Evolutionary conservation across 306 rosid species (phyloP).

Genomic region (Rosa rugosa): DNA sequence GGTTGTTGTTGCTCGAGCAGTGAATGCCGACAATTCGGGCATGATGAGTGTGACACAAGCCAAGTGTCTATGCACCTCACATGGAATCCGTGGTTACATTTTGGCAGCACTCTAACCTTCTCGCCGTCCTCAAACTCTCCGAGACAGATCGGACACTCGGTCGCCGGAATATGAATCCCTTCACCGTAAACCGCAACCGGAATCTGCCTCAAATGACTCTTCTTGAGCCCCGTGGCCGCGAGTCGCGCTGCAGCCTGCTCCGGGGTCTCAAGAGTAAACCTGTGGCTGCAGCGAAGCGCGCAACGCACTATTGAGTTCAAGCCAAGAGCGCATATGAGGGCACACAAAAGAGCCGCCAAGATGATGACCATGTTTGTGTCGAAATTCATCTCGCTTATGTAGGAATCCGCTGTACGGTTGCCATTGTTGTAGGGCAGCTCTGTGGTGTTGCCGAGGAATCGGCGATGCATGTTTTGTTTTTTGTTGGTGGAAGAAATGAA

Average conservation of each 20-base stretch:
- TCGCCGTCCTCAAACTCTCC: slow-evolving; percentile 79
- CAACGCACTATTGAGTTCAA: slow-evolving; percentile 73
- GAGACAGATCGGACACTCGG: slow-evolving; percentile 85
- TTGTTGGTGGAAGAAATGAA: background rate
- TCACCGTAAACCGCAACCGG: slow-evolving; percentile 68
- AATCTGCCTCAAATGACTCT: slow-evolving; percentile 48
- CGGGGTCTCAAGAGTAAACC: slow-evolving; percentile 40
- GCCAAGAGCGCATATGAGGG: slow-evolving; percentile 66
- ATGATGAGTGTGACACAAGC: slow-evolving; percentile 77
- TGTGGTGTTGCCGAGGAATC: slow-evolving; percentile 33
- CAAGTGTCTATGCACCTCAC: slow-evolving; percentile 81
- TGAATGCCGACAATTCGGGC: slow-evolving; percentile 80
- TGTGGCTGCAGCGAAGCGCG: slow-evolving; percentile 45
- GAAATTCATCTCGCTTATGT: slow-evolving; percentile 45
- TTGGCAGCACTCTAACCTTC: slow-evolving; percentile 60
- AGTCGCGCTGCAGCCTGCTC: slow-evolving; percentile 41
- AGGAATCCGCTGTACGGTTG: slow-evolving; percentile 36
- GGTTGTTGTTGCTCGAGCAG: slow-evolving; percentile 32
- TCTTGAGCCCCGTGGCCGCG: slow-evolving; percentile 55
- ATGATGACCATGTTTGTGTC: slow-evolving; percentile 85
- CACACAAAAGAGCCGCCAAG: slow-evolving; percentile 68
- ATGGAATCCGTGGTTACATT: slow-evolving; percentile 85
- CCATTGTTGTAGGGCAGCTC: slow-evolving; percentile 35
- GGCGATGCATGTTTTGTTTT: slow-evolving; percentile 26
- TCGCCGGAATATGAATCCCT: slow-evolving; percentile 46